Conservation (phyloP, 2,329 filamentous ascomycete genomes). For the Piedraia hortae region DNA sequence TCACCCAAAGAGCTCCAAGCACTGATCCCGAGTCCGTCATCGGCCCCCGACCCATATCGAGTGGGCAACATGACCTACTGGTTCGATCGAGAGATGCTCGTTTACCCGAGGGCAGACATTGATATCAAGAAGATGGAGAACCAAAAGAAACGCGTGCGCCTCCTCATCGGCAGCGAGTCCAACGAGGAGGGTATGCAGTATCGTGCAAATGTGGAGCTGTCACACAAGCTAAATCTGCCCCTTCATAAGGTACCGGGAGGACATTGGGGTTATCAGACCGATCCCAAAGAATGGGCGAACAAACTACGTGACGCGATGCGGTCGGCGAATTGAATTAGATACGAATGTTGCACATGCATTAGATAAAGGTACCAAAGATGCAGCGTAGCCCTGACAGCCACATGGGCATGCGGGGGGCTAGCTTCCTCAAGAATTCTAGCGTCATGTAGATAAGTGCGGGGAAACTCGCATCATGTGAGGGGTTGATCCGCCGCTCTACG, state of each 20-base stretch:
- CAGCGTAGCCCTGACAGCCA: no score
- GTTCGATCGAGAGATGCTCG: constrained; percentile 1
- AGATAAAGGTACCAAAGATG: no score
- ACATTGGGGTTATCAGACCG: constrained; percentile 2
- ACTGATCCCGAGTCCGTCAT: no score
- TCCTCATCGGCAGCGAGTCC: constrained; percentile 2
- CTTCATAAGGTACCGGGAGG: constrained; percentile 2
- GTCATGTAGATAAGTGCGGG: no score
- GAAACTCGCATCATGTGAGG: no score
- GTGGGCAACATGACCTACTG: constrained; percentile 1
- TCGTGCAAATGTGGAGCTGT: constrained; percentile 2
- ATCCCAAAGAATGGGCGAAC: no score
- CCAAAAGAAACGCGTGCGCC: constrained; percentile 1
- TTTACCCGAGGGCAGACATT: neutral
- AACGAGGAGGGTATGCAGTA: constrained; percentile 2
- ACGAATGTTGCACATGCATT: no score
- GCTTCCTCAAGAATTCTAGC: no score
- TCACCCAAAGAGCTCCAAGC: neutral
- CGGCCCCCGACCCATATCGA: constrained; percentile 1
- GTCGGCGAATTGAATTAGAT: no score
- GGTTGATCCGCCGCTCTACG: no score
- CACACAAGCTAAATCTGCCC: constrained; percentile 1
- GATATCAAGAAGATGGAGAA: neutral
- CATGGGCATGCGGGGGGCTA: no score
- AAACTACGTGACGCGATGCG: no score